Conservation (phyloP, 163 green algal species). For the Prototheca cutis region DNA sequence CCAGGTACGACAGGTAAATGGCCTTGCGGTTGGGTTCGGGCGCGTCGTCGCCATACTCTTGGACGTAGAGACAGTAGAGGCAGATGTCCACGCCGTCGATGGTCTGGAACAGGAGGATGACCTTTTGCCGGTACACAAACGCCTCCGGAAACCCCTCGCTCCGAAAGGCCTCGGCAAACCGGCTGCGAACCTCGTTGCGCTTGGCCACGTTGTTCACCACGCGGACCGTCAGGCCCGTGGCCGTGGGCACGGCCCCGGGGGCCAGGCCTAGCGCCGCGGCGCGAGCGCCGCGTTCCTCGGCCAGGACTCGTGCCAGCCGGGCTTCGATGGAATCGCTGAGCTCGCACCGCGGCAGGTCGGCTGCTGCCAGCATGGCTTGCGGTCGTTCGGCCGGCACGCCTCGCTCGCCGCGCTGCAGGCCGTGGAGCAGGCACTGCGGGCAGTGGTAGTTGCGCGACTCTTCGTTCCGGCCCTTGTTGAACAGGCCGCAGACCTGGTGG, state of each 20-base stretch:
- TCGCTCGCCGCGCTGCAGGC: slow-evolving; percentile 50
- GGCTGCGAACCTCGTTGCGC: slow-evolving; percentile 71
- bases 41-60: slow-evolving; percentile 54
- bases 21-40: slow-evolving; percentile 69
- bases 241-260: slow-evolving; percentile 33
- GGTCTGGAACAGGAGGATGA: slow-evolving; percentile 92
- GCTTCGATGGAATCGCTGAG: slow-evolving; percentile 69
- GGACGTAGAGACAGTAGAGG: slow-evolving; percentile 84
- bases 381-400: slow-evolving; percentile 51
- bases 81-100: slow-evolving; percentile 93
- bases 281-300: slow-evolving; percentile 15
- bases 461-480: slow-evolving; percentile 92
- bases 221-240: slow-evolving; percentile 63
- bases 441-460: slow-evolving; percentile 80
- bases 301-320: slow-evolving; percentile 38
- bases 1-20: slow-evolving; percentile 96
- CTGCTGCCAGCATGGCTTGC: slow-evolving; percentile 73
- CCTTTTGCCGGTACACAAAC: slow-evolving; percentile 85
- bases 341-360: slow-evolving; percentile 72
- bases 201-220: slow-evolving; percentile 91
- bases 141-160: slow-evolving; percentile 51
- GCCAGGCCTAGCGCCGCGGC: background rate
- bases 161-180: slow-evolving; percentile 41
- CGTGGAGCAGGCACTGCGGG: slow-evolving; percentile 71
- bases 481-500: slow-evolving; percentile 92